Evolutionary conservation across 2,329 filamentous ascomycete species (phyloP).

Genomic region (Curvularia spicifera): DNA sequence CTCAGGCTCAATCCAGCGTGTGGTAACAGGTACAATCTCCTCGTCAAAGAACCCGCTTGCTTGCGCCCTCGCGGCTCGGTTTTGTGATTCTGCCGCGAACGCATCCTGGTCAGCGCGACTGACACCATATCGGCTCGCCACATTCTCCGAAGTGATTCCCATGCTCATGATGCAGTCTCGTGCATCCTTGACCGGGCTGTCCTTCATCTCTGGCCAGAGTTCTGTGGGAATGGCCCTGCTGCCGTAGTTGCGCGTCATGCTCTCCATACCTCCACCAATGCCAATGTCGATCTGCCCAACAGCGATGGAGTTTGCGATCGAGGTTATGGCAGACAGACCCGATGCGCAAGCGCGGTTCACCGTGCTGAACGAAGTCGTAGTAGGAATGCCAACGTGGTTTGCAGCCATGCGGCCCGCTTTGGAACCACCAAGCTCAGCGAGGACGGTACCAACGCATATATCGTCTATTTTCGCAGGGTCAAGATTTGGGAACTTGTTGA

Average conservation of each 20-base stretch:
- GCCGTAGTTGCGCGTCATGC: slow-evolving; percentile 93
- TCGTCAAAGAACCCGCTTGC: slow-evolving; percentile 71
- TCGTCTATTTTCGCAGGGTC: slow-evolving; percentile 75
- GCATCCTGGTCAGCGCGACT: slow-evolving; percentile 78
- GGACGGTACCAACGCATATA: slow-evolving; percentile 84
- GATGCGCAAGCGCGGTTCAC: slow-evolving; percentile 87
- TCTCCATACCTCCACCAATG: slow-evolving; percentile 91
- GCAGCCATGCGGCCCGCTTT: slow-evolving; percentile 93
- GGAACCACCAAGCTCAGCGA: slow-evolving; percentile 86
- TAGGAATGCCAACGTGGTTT: slow-evolving; percentile 79
- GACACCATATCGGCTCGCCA: slow-evolving; percentile 78
- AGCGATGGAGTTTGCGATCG: slow-evolving; percentile 76
- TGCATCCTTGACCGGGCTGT: slow-evolving; percentile 70
- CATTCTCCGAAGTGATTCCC: slow-evolving; percentile 90
- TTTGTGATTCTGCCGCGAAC: slow-evolving; percentile 78
- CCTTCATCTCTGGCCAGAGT: slow-evolving; percentile 75
- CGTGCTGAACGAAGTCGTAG: slow-evolving; percentile 78
- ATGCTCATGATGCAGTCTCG: slow-evolving; percentile 92
- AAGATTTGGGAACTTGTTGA: slow-evolving; percentile 74
- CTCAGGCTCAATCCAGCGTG: slow-evolving; percentile 70
- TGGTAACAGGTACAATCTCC: slow-evolving; percentile 83
- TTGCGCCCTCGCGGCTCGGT: slow-evolving; percentile 73
- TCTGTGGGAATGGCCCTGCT: slow-evolving; percentile 81
- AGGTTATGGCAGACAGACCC: slow-evolving; percentile 77
- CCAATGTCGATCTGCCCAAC: slow-evolving; percentile 74